These are phyloP conservation scores for Hura crepitans DNA, from an alignment of 441 rosid genomes.

Conservation along the genomic window DNA sequence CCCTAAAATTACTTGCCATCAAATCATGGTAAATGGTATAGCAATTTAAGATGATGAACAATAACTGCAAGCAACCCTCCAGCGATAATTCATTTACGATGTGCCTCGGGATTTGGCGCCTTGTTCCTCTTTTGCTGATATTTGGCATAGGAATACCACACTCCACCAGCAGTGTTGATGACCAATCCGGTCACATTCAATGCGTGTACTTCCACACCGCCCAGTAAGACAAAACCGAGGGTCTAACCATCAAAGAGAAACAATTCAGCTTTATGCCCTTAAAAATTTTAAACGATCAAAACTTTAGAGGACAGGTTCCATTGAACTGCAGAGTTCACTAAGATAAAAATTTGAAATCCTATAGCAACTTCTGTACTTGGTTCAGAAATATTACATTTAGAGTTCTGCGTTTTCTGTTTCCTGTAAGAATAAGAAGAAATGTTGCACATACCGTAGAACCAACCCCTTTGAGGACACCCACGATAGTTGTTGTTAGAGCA, in stretches of 20 bases:
- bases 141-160: slow-evolving; percentile 88
- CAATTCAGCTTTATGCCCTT: neutral
- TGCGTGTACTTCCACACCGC: slow-evolving; percentile 86
- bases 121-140: slow-evolving; percentile 65
- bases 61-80: neutral
- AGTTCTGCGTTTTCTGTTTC: neutral
- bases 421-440: neutral
- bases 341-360: slow-evolving; percentile 5
- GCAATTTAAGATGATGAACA: neutral
- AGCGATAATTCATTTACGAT: slow-evolving; percentile 37
- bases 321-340: neutral
- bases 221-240: slow-evolving; percentile 79
- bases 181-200: slow-evolving; percentile 78
- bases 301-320: neutral
- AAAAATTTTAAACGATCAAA: neutral
- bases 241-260: slow-evolving; percentile 40
- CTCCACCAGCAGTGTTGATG: slow-evolving; percentile 86
- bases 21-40: slow-evolving; percentile 7
- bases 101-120: slow-evolving; percentile 61
- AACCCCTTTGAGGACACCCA: slow-evolving; percentile 96
- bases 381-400: slow-evolving; percentile 13
- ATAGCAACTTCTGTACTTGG: neutral
- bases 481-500: slow-evolving; percentile 93
- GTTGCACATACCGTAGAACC: slow-evolving; percentile 75
- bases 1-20: neutral